phyloP scores from a whole-genome alignment of 2,329 filamentous ascomycete species.

The Penicillium verrucosum region DNA sequence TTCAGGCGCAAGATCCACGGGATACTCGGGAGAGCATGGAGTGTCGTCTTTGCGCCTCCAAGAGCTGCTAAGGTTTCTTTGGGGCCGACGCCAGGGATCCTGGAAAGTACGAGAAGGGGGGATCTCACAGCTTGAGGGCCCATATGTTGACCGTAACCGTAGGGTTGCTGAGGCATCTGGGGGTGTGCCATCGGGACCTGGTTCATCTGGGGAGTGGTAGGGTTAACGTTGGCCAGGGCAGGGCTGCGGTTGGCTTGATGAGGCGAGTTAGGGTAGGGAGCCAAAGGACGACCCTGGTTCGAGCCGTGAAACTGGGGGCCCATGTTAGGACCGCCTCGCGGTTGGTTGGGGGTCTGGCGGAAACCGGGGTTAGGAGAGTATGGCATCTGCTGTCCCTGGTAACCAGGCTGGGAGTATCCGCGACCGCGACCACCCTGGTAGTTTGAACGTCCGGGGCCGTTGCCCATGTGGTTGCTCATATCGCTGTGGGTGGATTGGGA shows the following conservation, averaged over 20 bases:
- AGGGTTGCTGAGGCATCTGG: slow-evolving; percentile 60
- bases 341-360: slow-evolving; percentile 51
- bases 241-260: slow-evolving; percentile 64
- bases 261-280: slow-evolving; percentile 59
- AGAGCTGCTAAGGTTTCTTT: slow-evolving; percentile 12
- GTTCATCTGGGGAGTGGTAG: slow-evolving; percentile 68
- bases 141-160: slow-evolving; percentile 57
- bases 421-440: slow-evolving; percentile 57
- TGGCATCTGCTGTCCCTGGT: slow-evolving; percentile 49
- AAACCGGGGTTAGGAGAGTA: slow-evolving; percentile 55
- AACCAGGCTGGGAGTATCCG: slow-evolving; percentile 53
- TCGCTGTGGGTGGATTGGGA: slow-evolving; percentile 78
- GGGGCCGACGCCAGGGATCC: slow-evolving; percentile 28
- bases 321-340: slow-evolving; percentile 51
- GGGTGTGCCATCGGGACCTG: slow-evolving; percentile 65
- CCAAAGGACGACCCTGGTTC: slow-evolving; percentile 42
- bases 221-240: slow-evolving; percentile 62
- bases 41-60: slow-evolving; percentile 6
- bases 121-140: slow-evolving; percentile 60
- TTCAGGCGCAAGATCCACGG: slow-evolving; percentile 63
- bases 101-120: slow-evolving; percentile 30
- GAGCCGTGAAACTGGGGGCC: slow-evolving; percentile 49
- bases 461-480: slow-evolving; percentile 53
- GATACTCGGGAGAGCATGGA: slow-evolving; percentile 23
- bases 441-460: slow-evolving; percentile 54